These are phyloP conservation scores for Neckera pumila DNA, from an alignment of 225 moss, liverwort and hornwort genomes.

Conservation along the genomic window DNA sequence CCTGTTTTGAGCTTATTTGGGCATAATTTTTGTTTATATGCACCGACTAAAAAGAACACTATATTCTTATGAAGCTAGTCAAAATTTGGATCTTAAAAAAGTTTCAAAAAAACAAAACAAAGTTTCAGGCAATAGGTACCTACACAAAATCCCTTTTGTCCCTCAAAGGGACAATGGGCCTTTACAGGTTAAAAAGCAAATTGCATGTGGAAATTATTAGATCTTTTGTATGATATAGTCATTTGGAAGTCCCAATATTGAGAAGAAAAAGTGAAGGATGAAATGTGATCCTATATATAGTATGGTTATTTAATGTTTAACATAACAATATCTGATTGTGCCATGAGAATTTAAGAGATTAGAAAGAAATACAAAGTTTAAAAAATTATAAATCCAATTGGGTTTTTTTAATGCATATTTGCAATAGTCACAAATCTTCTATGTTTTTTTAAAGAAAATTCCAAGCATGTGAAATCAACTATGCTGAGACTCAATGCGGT, in stretches of 20 bases:
- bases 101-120: too few species aligned
- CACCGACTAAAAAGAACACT: too few species aligned
- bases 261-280: not conserved
- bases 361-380: not conserved
- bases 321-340: not conserved
- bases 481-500: not conserved
- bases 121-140: too few species aligned
- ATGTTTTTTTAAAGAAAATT: not conserved
- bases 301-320: not conserved
- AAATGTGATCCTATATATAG: rapidly evolving
- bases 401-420: not conserved
- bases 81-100: too few species aligned
- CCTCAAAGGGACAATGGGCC: too few species aligned
- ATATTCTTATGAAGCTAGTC: too few species aligned
- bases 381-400: not conserved
- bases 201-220: not conserved
- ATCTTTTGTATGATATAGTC: not conserved
- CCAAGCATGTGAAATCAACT: not conserved
- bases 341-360: not conserved
- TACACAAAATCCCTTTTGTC: too few species aligned
- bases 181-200: too few species aligned
- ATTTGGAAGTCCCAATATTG: not conserved
- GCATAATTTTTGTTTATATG: too few species aligned
- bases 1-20: too few species aligned
- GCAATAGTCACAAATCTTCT: not conserved